Conservation (phyloP, 2,329 filamentous ascomycete species). For the Penicillium olsonii region DNA sequence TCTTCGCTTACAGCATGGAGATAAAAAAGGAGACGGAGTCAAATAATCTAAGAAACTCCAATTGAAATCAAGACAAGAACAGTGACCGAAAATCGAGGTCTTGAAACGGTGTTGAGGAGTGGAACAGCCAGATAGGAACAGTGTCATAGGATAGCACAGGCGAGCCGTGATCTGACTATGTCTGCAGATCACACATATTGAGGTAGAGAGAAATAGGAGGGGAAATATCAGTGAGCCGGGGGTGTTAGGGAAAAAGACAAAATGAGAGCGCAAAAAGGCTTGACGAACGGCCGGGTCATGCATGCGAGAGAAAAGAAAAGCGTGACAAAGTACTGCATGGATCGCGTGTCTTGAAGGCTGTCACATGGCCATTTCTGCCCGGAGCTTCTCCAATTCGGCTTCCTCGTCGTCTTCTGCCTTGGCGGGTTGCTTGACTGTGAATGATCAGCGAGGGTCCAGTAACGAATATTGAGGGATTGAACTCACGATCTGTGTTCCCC, state of each 20-base stretch:
- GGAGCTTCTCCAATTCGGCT: constrained; percentile 86
- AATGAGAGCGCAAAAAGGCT: constrained; percentile 8
- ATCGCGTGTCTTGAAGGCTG: constrained; percentile 10
- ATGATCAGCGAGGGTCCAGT: too few relatives aligned
- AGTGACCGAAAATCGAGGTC: not conserved
- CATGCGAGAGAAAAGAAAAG: constrained; percentile 14
- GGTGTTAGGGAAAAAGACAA: constrained; percentile 9
- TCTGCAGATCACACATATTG: not conserved
- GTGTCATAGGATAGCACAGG: constrained; percentile 1
- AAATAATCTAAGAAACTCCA: constrained; percentile 10
- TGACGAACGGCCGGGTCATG: constrained; percentile 22
- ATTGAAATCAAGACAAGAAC: constrained; percentile 2
- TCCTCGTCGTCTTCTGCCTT: constrained; percentile 87
- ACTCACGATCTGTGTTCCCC: constrained; percentile 74
- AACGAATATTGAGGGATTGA: too few relatives aligned
- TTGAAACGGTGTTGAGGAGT: constrained; percentile 5
- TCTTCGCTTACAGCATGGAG: too few relatives aligned
- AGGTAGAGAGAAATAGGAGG: constrained; percentile 5
- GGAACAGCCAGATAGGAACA: constrained; percentile 10
- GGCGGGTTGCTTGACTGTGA: constrained; percentile 48
- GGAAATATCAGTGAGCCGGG: constrained; percentile 3
- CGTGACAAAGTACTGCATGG: constrained; percentile 5
- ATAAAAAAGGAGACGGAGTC: not conserved
- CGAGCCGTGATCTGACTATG: not conserved
- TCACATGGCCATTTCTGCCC: constrained; percentile 96